Percentiles rank a stretch among this genome's conserved stretches.
phyloP scores from a whole-genome alignment of 345 rosid genomes.

The Bruguiera parviflora region DNA sequence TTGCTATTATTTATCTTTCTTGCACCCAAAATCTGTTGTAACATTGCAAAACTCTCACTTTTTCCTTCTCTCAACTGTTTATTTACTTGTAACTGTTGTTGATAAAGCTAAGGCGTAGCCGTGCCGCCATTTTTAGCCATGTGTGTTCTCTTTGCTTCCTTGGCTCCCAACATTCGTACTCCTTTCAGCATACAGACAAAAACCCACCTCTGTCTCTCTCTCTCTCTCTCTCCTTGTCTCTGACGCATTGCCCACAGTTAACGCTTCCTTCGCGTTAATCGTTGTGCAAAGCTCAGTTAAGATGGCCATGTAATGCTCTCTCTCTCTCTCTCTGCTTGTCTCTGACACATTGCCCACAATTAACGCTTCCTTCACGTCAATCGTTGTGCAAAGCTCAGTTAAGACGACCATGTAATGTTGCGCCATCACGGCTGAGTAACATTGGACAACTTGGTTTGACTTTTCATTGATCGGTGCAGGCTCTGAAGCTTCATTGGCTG shows the following conservation, averaged over 20 bases:
- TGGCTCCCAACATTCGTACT: slow-evolving; percentile 71
- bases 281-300: background rate
- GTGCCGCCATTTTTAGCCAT: slow-evolving; percentile 65
- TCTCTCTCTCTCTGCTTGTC: background rate
- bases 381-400: background rate
- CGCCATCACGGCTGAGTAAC: background rate
- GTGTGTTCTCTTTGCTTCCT: slow-evolving; percentile 58
- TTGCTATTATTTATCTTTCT: background rate
- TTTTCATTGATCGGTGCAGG: background rate
- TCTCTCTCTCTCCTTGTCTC: background rate
- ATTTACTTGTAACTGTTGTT: background rate
- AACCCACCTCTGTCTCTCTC: slow-evolving; percentile 8
- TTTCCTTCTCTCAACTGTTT: background rate
- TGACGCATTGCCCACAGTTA: slow-evolving; percentile 15
- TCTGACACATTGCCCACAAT: slow-evolving; percentile 14
- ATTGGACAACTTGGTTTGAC: slow-evolving; percentile 5
- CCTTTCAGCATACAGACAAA: slow-evolving; percentile 59
- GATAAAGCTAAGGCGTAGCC: slow-evolving; percentile 36
- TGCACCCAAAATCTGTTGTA: slow-evolving; percentile 7
- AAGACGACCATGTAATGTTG: background rate
- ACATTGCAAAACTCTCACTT: background rate
- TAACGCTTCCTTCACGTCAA: slow-evolving; percentile 21
- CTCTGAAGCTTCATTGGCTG: slow-evolving; percentile 5
- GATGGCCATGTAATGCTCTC: background rate
- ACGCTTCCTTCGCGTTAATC: slow-evolving; percentile 17